Evolutionary conservation across 257 asterid species (phyloP), one percentile per base, ranked within the genome.

Genomic region (Fraxinus cuspidata): DNA sequence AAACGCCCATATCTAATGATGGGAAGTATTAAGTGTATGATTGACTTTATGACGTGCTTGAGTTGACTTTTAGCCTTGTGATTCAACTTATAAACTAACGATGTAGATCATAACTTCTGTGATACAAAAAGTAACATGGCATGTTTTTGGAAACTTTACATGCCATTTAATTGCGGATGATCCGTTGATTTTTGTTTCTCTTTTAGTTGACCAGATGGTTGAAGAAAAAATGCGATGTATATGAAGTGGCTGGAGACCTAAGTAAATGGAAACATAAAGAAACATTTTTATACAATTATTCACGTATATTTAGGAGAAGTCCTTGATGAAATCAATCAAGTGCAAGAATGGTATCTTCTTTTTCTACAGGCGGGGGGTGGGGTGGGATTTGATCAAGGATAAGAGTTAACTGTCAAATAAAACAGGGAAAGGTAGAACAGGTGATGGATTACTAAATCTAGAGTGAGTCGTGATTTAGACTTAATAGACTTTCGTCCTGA

Each of bases 81-180:
- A 25, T 63, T 63, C 19, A 63, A 11, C 29, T 56, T 63, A 63
- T 27, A 9, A 63, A 63, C 69, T 63, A 23, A 21, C 0, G 19
- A 25, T 0, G n/a, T 58, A 7, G 31, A 58, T n/a, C 4, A 7
- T 27, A 27, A 23, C 19, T 63, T 25, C 69, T 27, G 19, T 25
- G 31, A 27, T 23, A 23, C 13, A 1, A 11, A 96, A 25, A 63
- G 69, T 11, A 63, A 4, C 34, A 63, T 0, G 16, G 34, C 19
- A 11, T 23, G 4, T 63, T 63, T 63, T 63, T 63, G 15, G 34
- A 2, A 63, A 63, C 16, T 56, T 23, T 9, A 63, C 34, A 3
- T 11, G 69, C 19, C 69, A 11, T 63, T 60, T 6, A 7, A 60
- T 60, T 63, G 69, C 34, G 27, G 3, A 16, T 63, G 16, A 8